Base-by-base conservation (phyloP, 2,329 filamentous ascomycete species). In the Xylaria sp. region DNA sequence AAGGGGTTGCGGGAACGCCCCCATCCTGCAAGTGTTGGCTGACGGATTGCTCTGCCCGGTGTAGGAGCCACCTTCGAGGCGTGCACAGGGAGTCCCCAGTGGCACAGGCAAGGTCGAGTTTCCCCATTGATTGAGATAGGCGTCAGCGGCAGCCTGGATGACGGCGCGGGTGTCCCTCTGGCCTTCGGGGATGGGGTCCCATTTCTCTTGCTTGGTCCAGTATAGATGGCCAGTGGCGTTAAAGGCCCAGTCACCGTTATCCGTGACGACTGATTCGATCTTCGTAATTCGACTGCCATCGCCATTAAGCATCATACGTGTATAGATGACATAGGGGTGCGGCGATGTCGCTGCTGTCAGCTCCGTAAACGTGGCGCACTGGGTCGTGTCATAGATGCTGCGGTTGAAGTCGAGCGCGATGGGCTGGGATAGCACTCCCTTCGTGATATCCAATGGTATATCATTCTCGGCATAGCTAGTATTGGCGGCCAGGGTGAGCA, bases 311-410 rank as follows among this genome's bases (percentile, higher is more conserved):
- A 78, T 49, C 43, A 80, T 76, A 4, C 77, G 76, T 41, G 78
- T 79, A 68, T 74, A 69, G 67, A 78, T 79, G 1, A 78, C 79
- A 62, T 79, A 80, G 3, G 79, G 79, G 31, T 77, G 75, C 8
- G 69, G 62, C n/a, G 75, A 71, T 18, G 75, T 74, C 3, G 78
- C 74, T n/a, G 75, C 73, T 59, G 81, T 77, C 60, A 84, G 76
- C 71, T 83, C 81, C 12, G 83, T 82, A 68, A 81, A 81, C 25
- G 82, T 81, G n/a, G 81, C 79, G 72, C 80, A 82, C 48, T 71
- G 71, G 6, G 75, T 75, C 4, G 75, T 74, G 76, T 82, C 80
- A 68, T 77, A 71, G 56, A 78, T 76, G 66, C 77, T 81, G 67
- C 78, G 79, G 68, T 77, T 75, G 72, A 80, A 77, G 67, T 80